phyloP scores from a whole-genome alignment of 495 filamentous ascomycete species.

The Trichoderma reesei region DNA sequence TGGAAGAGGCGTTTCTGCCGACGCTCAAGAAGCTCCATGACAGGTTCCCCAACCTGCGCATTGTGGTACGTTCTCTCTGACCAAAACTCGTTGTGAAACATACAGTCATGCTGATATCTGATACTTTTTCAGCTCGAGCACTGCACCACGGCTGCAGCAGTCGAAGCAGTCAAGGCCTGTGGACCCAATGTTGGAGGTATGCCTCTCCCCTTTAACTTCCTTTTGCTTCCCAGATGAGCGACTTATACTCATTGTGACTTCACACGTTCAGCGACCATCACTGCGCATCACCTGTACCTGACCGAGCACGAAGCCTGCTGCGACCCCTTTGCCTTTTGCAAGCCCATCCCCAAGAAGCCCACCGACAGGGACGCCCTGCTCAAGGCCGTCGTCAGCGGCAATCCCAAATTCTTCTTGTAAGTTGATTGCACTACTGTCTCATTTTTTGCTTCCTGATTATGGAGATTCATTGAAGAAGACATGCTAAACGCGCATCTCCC shows the following conservation, averaged over 20 bases:
- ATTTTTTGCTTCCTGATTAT: neutral
- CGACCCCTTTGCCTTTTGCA: slow-evolving; percentile 79
- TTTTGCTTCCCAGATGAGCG: neutral
- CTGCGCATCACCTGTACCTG: slow-evolving; percentile 71
- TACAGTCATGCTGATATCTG: slow-evolving; percentile 12
- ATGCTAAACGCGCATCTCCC: neutral
- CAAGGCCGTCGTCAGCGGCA: slow-evolving; percentile 52
- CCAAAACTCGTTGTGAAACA: neutral
- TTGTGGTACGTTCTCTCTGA: slow-evolving; percentile 36
- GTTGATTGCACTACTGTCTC: slow-evolving; percentile 13
- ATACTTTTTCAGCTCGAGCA: slow-evolving; percentile 45
- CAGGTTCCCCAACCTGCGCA: slow-evolving; percentile 69
- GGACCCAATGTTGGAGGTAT: slow-evolving; percentile 65
- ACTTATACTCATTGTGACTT: neutral
- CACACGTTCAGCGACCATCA: slow-evolving; percentile 21
- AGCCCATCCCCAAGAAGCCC: slow-evolving; percentile 67
- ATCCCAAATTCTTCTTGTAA: slow-evolving; percentile 75
- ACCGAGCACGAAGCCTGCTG: slow-evolving; percentile 66
- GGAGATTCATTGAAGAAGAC: neutral
- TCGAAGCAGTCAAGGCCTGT: slow-evolving; percentile 65
- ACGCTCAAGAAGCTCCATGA: slow-evolving; percentile 59
- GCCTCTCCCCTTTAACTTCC: slow-evolving; percentile 30
- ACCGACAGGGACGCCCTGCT: slow-evolving; percentile 68
- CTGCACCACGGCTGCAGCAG: slow-evolving; percentile 73
- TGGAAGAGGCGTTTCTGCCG: slow-evolving; percentile 74